These are phyloP conservation scores for Candida coquimbonensis DNA, from an alignment of 805 yeast species.

Conservation along the genomic window DNA sequence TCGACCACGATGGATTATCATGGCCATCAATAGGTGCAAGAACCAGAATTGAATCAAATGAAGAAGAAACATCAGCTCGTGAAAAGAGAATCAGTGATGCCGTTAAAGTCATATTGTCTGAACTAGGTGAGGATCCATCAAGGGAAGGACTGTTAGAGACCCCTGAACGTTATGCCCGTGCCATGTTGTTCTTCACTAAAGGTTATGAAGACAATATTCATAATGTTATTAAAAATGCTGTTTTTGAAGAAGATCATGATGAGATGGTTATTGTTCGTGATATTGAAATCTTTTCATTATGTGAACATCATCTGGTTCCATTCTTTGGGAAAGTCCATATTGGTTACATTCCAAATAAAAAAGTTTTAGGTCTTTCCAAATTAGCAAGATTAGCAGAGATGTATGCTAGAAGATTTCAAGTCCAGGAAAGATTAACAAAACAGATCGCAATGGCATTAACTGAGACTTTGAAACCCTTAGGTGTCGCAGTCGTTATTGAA, in stretches of 20 bases:
- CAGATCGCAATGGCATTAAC: constrained; percentile 95
- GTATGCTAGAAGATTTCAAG: constrained; percentile 93
- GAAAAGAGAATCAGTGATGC: constrained; percentile 79
- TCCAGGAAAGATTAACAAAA: constrained; percentile 95
- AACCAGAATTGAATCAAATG: constrained; percentile 58
- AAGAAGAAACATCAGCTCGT: constrained; percentile 58
- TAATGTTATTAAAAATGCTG: constrained; percentile 90
- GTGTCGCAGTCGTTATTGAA: constrained; percentile 97
- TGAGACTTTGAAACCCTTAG: constrained; percentile 87
- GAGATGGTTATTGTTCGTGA: constrained; percentile 98
- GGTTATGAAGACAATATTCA: constrained; percentile 94
- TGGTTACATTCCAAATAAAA: constrained; percentile 93
- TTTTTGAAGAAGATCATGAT: constrained; percentile 96
- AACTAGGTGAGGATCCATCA: constrained; percentile 84
- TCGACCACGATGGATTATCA: constrained; percentile 84
- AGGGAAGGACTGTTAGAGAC: constrained; percentile 91
- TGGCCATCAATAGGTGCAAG: constrained; percentile 93
- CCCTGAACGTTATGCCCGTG: constrained; percentile 93
- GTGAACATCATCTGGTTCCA: constrained; percentile 98
- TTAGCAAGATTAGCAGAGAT: constrained; percentile 94
- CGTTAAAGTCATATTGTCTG: constrained; percentile 56
- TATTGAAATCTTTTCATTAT: constrained; percentile 83
- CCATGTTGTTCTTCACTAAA: constrained; percentile 91
- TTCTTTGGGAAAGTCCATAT: constrained; percentile 95
- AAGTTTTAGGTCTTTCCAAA: constrained; percentile 87